Percentiles rank a stretch among this genome's conserved stretches.
These are phyloP conservation scores for Penstemon newberryi DNA, from an alignment of 257 asterid genomes.

Conservation along the genomic window DNA sequence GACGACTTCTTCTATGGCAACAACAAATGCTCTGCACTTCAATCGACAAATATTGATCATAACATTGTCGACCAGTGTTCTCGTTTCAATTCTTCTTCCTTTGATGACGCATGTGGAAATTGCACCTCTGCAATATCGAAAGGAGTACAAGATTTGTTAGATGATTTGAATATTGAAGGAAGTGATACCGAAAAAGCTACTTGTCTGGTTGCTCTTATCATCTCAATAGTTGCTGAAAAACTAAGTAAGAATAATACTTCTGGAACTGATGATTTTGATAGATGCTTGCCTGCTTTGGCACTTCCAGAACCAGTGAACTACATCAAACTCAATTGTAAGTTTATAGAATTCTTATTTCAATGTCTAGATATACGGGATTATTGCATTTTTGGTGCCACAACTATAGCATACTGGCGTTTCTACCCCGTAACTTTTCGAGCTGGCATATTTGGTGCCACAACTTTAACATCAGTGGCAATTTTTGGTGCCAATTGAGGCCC, in stretches of 20 bases:
- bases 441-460: too few relatives aligned
- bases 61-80: slow-evolving; percentile 38
- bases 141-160: slow-evolving; percentile 31
- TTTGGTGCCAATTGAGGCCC: too few relatives aligned
- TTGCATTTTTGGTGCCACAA: too few relatives aligned
- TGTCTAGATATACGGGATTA: background rate
- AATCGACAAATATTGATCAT: slow-evolving; percentile 22
- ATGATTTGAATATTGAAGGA: background rate
- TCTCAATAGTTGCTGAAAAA: slow-evolving; percentile 42
- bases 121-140: slow-evolving; percentile 38
- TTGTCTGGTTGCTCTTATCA: slow-evolving; percentile 49
- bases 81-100: slow-evolving; percentile 36
- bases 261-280: slow-evolving; percentile 37
- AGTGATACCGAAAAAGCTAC: slow-evolving; percentile 39
- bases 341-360: slow-evolving; percentile 2
- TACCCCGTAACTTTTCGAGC: too few relatives aligned
- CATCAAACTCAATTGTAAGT: slow-evolving; percentile 54
- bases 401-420: too few relatives aligned
- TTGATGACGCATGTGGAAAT: slow-evolving; percentile 42
- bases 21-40: slow-evolving; percentile 44
- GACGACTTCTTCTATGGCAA: slow-evolving; percentile 36
- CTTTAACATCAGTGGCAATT: too few relatives aligned
- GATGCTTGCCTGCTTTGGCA: slow-evolving; percentile 58
- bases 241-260: slow-evolving; percentile 24
- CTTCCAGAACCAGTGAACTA: slow-evolving; percentile 38